Evolutionary conservation across 2,329 filamentous ascomycete genomes (phyloP), one percentile per base, ranked within the genome.

Genomic region (Orbilia blumenaviensis): DNA sequence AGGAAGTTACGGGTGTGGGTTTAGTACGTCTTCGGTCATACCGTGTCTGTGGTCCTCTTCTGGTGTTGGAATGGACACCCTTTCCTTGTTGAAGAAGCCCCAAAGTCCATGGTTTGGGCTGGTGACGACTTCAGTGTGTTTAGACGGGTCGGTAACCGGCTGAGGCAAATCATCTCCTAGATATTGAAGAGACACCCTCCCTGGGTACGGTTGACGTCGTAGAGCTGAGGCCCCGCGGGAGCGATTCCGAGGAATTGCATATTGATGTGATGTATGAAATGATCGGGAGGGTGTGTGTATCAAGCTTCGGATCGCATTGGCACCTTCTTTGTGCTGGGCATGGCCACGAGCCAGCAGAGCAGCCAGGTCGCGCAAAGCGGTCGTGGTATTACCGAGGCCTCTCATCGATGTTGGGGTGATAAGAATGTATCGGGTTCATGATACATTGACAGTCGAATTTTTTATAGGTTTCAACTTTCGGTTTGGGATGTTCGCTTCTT

Each of bases 71-170:
- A 97, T 83, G n/a, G 90, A 84, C 81, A 89, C 88, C 78, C 88
- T 88, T 78, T 90, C 87, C 77, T 86, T 86, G 80, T 90, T 89
- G 84, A 99, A 98, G 84, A 99, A 99, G 0, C 88, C 90, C 91
- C 92, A 98, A 9, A 99, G 89, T 29, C 93, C 94, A 83, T 99
- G 95, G 78, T 94, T 84, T 27, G 89, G 86, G 81, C 93, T 90
- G 34, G 86, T 87, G 78, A 87, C 82, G 32, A 91, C 82, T 73
- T 84, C 82, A 52, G 85, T 82, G 64, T 88, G 88, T 81, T 88
- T 86, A 76, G 86, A 86, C 0, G 85, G 84, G 67, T 90, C 86
- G 21, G 85, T 83, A 5, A 89, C 88, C 5, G 95, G 94, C 81
- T 88, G 87, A 0, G 94, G 94, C 66, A 97, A 85, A 60, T 89